A percentile compares a stretch with the other conserved stretches of the same genome.
These are phyloP conservation scores for Ceratobasidium sp. DNA, from an alignment of 1,284 basidiomycete species.

Conservation along the genomic window DNA sequence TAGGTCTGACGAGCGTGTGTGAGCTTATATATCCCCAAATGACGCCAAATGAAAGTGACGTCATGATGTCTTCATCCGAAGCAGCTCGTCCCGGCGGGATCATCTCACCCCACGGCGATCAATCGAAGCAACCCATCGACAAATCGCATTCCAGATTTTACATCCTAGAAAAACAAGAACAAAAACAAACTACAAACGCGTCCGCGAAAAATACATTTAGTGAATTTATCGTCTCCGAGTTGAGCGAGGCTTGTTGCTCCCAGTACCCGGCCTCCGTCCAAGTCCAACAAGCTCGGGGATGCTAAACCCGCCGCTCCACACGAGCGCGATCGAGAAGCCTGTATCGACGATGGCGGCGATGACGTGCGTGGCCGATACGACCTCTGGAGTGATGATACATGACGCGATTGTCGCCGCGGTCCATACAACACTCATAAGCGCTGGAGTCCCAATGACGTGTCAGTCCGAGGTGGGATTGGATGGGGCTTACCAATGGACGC, in stretches of 20 bases:
- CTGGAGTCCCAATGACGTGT: not conserved
- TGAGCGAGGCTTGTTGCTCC: not conserved
- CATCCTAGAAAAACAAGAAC: too few species aligned
- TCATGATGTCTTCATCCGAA: too few species aligned
- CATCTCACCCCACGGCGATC: too few species aligned
- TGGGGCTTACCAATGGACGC: conserved; percentile 16
- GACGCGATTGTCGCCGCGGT: not conserved
- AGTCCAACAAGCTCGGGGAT: conserved; percentile 25
- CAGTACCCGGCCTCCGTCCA: not conserved
- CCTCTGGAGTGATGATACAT: conserved; percentile 3
- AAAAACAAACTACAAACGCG: too few species aligned
- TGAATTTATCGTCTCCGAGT: not conserved
- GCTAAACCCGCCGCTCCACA: conserved; percentile 4
- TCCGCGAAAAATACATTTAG: too few species aligned
- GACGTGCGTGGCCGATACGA: conserved; percentile 20
- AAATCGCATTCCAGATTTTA: too few species aligned
- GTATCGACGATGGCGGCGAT: not conserved
- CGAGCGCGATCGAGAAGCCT: not conserved
- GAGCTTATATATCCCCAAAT: too few species aligned
- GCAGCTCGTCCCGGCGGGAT: too few species aligned
- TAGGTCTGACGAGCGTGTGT: too few species aligned
- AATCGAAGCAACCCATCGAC: too few species aligned
- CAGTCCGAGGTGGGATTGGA: not conserved
- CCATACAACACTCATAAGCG: conserved; percentile 29
- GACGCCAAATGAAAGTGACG: too few species aligned